A percentile compares a stretch with the other conserved stretches of the same genome.
phyloP scores from a whole-genome alignment of 768 basidiomycete genomes.

The Leccinum aurantiacum region DNA sequence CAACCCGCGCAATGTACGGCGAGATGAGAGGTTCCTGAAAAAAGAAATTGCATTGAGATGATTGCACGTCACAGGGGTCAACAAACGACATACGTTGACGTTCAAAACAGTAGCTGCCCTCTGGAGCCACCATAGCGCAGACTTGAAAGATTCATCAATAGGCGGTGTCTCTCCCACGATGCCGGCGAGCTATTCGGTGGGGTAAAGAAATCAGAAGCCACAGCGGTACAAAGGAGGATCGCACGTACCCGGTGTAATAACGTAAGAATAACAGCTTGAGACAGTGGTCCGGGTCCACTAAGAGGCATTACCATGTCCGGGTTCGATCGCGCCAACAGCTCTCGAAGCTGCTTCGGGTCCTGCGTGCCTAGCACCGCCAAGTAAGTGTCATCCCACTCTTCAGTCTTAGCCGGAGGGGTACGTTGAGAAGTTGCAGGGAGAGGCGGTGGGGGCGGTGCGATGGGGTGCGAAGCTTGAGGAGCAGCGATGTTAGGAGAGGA shows the following conservation, averaged over 20 bases:
- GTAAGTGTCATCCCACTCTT: constrained; percentile 86
- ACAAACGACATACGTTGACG: constrained; percentile 53
- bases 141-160: constrained; percentile 78
- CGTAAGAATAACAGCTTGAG: constrained; percentile 82
- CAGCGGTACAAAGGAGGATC: constrained; percentile 2
- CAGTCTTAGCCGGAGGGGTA: constrained; percentile 55
- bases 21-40: constrained; percentile 74
- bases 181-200: constrained; percentile 56
- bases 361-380: constrained; percentile 74
- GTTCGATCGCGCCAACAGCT: constrained; percentile 69
- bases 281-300: constrained; percentile 64
- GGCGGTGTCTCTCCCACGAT: constrained; percentile 76
- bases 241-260: constrained; percentile 74
- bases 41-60: background rate
- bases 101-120: constrained; percentile 69
- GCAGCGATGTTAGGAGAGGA: constrained; percentile 61
- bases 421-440: constrained; percentile 42
- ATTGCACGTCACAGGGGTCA: background rate
- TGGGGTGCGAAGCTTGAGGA: constrained; percentile 79
- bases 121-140: constrained; percentile 84
- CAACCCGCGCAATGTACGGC: constrained; percentile 77
- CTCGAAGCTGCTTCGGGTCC: constrained; percentile 71
- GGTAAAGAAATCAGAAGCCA: constrained; percentile 1
- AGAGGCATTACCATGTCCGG: constrained; percentile 81
- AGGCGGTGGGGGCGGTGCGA: constrained; percentile 59